These are phyloP conservation scores for Porogramme epimiltina DNA, from an alignment of 1,284 basidiomycete genomes.

Conservation along the genomic window DNA sequence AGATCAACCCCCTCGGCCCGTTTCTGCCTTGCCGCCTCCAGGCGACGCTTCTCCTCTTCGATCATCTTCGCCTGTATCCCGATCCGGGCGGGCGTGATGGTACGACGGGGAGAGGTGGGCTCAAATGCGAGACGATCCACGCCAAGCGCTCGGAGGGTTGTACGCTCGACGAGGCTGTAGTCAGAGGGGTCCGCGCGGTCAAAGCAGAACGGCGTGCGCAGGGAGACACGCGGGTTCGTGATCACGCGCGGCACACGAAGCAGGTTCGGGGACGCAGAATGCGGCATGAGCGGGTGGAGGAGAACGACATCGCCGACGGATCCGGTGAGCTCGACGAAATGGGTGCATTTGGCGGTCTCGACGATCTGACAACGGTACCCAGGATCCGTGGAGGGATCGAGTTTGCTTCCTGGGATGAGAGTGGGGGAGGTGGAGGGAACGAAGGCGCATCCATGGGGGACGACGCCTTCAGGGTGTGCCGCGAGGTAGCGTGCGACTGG, in stretches of 20 bases:
- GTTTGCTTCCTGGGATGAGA: slow-evolving; percentile 45
- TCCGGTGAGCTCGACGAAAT: slow-evolving; percentile 59
- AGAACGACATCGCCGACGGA: slow-evolving; percentile 63
- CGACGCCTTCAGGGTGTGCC: slow-evolving; percentile 55
- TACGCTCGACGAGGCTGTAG: slow-evolving; percentile 52
- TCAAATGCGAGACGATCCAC: slow-evolving; percentile 46
- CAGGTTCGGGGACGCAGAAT: slow-evolving; percentile 57
- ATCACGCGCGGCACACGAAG: slow-evolving; percentile 55
- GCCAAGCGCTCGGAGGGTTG: slow-evolving; percentile 56
- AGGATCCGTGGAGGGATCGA: slow-evolving; percentile 40
- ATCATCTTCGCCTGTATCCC: slow-evolving; percentile 33
- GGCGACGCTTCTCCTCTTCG: slow-evolving; percentile 36
- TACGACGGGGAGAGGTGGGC: slow-evolving; percentile 28
- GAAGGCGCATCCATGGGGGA: slow-evolving; percentile 47
- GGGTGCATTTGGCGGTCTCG: slow-evolving; percentile 40
- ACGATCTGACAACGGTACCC: slow-evolving; percentile 46
- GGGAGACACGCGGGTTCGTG: slow-evolving; percentile 60
- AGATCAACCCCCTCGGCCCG: background rate
- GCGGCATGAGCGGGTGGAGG: slow-evolving; percentile 65
- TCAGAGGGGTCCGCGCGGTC: slow-evolving; percentile 42
- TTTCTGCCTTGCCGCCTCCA: slow-evolving; percentile 23
- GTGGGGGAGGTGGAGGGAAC: slow-evolving; percentile 43
- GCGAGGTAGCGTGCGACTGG: slow-evolving; percentile 54
- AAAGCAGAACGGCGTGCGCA: slow-evolving; percentile 57
- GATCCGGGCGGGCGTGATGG: slow-evolving; percentile 32